A percentile compares a stretch with the other conserved stretches of the same genome.
Conservation (phyloP, 2,329 filamentous ascomycete genomes). For the Colletotrichum tanaceti region DNA sequence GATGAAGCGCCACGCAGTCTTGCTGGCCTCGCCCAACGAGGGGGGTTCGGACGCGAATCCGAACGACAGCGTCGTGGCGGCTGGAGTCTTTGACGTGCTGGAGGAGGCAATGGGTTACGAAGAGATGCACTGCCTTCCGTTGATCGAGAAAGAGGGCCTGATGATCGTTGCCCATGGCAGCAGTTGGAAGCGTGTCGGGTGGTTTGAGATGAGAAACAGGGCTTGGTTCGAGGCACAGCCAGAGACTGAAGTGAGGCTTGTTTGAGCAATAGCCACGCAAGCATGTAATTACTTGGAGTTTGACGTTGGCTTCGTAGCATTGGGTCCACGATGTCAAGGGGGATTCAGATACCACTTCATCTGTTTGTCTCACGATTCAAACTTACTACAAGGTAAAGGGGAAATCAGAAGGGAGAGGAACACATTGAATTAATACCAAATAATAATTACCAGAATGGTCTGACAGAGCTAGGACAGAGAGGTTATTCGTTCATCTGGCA, state of each 20-base stretch:
- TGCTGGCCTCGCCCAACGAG: background rate
- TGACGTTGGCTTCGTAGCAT: too few species aligned
- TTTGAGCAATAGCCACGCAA: background rate
- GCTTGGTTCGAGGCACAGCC: constrained; percentile 14
- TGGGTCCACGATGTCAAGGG: too few species aligned
- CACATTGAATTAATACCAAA: too few species aligned
- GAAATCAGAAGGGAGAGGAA: too few species aligned
- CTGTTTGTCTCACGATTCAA: too few species aligned
- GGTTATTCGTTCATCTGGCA: too few species aligned
- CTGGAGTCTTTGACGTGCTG: constrained; percentile 19
- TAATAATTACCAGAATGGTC: too few species aligned
- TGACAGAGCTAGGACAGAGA: too few species aligned
- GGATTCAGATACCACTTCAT: too few species aligned
- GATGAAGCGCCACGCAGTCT: background rate
- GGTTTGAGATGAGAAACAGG: constrained; percentile 5
- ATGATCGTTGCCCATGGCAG: constrained; percentile 1
- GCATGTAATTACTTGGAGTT: too few species aligned
- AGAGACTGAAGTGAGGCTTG: constrained; percentile 1
- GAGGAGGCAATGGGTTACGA: constrained; percentile 5
- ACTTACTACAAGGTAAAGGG: too few species aligned
- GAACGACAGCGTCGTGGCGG: background rate
- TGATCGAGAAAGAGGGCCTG: constrained; percentile 21
- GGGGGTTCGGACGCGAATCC: background rate
- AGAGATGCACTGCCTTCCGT: constrained; percentile 10
- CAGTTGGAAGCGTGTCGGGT: constrained; percentile 19